Conservation (phyloP, 2,329 filamentous ascomycete genomes). For the Ophiosphaerella herpotricha region DNA sequence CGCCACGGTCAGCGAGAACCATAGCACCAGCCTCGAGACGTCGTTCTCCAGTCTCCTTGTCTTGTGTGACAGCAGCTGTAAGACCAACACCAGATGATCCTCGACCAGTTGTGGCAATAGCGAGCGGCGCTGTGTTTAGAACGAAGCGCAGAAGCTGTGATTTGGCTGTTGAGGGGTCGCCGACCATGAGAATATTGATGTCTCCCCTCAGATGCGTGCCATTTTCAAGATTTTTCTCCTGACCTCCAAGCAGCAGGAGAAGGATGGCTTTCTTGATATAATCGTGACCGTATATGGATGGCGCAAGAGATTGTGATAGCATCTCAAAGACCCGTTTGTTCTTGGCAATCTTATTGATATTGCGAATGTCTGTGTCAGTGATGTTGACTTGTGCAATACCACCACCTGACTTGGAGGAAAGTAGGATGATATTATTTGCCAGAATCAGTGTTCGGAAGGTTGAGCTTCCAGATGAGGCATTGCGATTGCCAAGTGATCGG, state of each 20-base stretch:
- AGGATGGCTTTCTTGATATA: constrained; percentile 98
- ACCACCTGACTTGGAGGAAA: constrained; percentile 94
- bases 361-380: constrained; percentile 95
- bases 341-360: constrained; percentile 97
- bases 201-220: constrained; percentile 97
- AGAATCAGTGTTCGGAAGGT: constrained; percentile 93
- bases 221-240: constrained; percentile 98
- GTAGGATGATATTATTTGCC: constrained; percentile 90
- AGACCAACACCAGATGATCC: constrained; percentile 97
- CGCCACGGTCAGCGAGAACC: constrained; percentile 95
- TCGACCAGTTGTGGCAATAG: constrained; percentile 95
- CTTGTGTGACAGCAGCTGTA: constrained; percentile 91
- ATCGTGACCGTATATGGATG: constrained; percentile 95
- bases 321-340: constrained; percentile 92
- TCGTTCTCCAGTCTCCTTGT: constrained; percentile 96
- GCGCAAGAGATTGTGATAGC: constrained; percentile 89
- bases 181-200: constrained; percentile 99
- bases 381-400: constrained; percentile 90
- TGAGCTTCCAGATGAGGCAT: constrained; percentile 85
- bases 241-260: constrained; percentile 90
- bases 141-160: constrained; percentile 98
- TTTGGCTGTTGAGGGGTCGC: constrained; percentile 96
- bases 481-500: constrained; percentile 90
- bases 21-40: constrained; percentile 96
- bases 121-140: constrained; percentile 91